phyloP scores from a whole-genome alignment of 441 rosid species.

The Syzygium syzygioides region DNA sequence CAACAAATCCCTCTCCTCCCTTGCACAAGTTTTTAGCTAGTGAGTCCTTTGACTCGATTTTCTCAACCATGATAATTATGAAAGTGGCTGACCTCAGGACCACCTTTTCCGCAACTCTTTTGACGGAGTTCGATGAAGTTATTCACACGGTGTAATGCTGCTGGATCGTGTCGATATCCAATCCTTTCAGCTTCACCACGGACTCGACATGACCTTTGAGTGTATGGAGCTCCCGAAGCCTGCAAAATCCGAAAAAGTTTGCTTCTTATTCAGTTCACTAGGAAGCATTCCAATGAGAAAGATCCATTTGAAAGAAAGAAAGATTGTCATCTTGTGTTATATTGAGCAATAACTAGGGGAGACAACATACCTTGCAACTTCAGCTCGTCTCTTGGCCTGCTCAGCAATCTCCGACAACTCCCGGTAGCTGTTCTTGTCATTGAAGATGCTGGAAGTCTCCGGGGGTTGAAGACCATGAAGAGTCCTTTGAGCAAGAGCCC shows the following conservation, averaged over 20 bases:
- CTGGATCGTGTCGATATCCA: constrained; percentile 88
- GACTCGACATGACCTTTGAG: constrained; percentile 97
- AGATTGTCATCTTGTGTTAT: neutral
- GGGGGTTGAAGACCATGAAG: constrained; percentile 20
- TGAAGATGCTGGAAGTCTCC: neutral
- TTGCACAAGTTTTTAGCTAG: constrained; percentile 11
- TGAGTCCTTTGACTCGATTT: neutral
- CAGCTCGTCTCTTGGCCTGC: constrained; percentile 20
- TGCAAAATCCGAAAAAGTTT: neutral
- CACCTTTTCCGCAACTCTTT: neutral
- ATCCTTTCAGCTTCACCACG: constrained; percentile 90
- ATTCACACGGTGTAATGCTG: constrained; percentile 85
- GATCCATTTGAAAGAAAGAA: neutral
- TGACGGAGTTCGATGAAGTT: neutral
- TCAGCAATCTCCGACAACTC: constrained; percentile 19
- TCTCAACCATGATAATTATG: neutral
- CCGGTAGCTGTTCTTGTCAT: constrained; percentile 9
- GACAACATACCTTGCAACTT: constrained; percentile 11
- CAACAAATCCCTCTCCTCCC: constrained; percentile 16
- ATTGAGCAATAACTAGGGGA: neutral
- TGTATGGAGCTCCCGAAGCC: constrained; percentile 92
- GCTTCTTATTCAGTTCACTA: neutral
- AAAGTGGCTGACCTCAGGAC: neutral
- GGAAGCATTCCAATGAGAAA: neutral
- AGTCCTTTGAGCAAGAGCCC: constrained; percentile 17